Evolutionary conservation across 305 asterid genomes (phyloP).

Genomic region (Rubia peregrina): DNA sequence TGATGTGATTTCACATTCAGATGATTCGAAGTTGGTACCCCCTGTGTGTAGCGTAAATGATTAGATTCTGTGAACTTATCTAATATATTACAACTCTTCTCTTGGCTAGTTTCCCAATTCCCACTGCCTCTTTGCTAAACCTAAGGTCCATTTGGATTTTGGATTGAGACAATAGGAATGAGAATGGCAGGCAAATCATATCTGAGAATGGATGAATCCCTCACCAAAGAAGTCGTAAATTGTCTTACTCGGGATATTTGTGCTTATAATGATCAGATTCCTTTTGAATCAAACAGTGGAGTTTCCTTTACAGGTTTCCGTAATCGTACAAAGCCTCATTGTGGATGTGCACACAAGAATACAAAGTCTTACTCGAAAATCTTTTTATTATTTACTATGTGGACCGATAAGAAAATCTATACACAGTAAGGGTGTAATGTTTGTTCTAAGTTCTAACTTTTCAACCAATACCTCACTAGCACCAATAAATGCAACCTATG

Average conservation of each 20-base stretch:
- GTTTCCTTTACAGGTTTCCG: no score
- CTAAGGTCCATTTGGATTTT: background rate
- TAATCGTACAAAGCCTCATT: background rate
- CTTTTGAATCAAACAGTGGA: background rate
- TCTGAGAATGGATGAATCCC: background rate
- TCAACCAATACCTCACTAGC: background rate
- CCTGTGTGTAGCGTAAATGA: background rate
- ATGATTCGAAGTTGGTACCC: background rate
- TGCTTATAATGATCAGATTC: background rate
- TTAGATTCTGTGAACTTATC: background rate
- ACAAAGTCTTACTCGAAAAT: background rate
- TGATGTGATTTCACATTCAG: background rate
- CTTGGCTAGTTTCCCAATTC: background rate
- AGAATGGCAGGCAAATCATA: background rate
- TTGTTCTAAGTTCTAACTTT: background rate
- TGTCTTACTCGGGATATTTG: background rate
- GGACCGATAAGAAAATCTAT: background rate
- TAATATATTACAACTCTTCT: background rate
- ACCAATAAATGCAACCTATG: background rate
- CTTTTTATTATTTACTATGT: background rate
- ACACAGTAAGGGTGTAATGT: background rate
- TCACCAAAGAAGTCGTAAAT: background rate
- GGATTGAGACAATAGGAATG: background rate
- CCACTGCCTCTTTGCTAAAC: background rate
- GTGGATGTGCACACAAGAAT: background rate